Evolutionary conservation across 2,329 filamentous ascomycete genomes (phyloP).

Genomic region (Penicillium crustosum): DNA sequence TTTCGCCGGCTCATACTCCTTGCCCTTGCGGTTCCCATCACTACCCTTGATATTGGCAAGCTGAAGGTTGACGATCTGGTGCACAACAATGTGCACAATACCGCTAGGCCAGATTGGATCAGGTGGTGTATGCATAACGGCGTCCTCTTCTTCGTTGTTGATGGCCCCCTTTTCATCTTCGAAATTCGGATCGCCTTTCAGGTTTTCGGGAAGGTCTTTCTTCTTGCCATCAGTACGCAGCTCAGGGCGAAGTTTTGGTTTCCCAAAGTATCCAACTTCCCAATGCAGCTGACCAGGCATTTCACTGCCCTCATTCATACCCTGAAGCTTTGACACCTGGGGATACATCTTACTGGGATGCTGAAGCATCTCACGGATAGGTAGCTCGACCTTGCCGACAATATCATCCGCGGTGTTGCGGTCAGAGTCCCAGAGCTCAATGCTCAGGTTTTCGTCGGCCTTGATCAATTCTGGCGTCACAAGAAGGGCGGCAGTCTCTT

Average conservation of each 20-base stretch:
- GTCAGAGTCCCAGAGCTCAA: slow-evolving; percentile 96
- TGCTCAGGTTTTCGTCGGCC: slow-evolving; percentile 85
- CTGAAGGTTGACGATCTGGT: slow-evolving; percentile 94
- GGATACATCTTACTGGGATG: slow-evolving; percentile 92
- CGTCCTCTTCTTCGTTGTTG: slow-evolving; percentile 73
- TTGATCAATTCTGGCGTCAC: slow-evolving; percentile 90
- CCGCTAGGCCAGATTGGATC: slow-evolving; percentile 97
- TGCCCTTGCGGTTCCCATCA: slow-evolving; percentile 74
- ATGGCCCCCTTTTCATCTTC: slow-evolving; percentile 85
- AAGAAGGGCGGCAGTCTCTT: slow-evolving; percentile 80
- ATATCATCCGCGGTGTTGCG: slow-evolving; percentile 89
- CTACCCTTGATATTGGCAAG: slow-evolving; percentile 88
- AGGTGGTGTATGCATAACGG: slow-evolving; percentile 83
- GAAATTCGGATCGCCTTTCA: slow-evolving; percentile 72
- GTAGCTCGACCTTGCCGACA: slow-evolving; percentile 89
- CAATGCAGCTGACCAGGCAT: slow-evolving; percentile 95
- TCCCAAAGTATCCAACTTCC: slow-evolving; percentile 94
- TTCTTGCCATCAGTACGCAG: slow-evolving; percentile 86
- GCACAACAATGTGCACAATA: slow-evolving; percentile 79
- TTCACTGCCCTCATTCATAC: slow-evolving; percentile 76
- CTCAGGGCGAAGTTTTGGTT: slow-evolving; percentile 81
- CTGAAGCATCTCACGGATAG: slow-evolving; percentile 91
- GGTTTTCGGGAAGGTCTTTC: slow-evolving; percentile 68
- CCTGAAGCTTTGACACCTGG: slow-evolving; percentile 77
- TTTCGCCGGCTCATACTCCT: slow-evolving; percentile 86